Evolutionary conservation across 2,329 filamentous ascomycete species (phyloP), one percentile per base, ranked within the genome.

Genomic region (Fonsecaea nubica): DNA sequence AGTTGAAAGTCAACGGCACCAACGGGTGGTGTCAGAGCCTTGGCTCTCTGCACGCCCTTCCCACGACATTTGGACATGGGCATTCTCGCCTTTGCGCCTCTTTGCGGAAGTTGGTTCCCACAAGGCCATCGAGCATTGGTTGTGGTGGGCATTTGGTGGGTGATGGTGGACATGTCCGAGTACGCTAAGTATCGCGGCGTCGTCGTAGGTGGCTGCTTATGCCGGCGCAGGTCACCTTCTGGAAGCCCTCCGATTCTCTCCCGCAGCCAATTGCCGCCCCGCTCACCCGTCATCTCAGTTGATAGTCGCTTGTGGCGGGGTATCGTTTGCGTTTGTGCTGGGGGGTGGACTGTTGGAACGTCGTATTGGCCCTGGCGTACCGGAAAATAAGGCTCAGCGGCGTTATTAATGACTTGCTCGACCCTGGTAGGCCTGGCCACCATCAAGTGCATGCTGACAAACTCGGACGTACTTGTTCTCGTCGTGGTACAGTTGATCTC

Each of bases 1-100:
- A 36, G 15, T 13, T 18, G 57, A 13, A 18, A 21, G 57, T 50
- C 57, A 50, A 52, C 40, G 48, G 45, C 30, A 32, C 30, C 30
- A 32, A 32, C 30, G 30, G 30, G 30, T 9, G 25, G 21, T 30
- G 45, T 13, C 21, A 18, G 36, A 60, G 56, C 45, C 53, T 62
- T 62, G 62, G 62, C 58, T 15, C 58, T 15, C 55, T 65, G 66
- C 65, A 69, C 68, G 68, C 68, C 68, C 68, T 69, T 69, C 68
- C 38, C 36, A 58, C 65, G 62, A 69, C 68, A 69, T 65, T 35
- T 58, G 62, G 58, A 62, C 64, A 62, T 50, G 62, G 67, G 30
- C 35, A 40, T 36, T 56, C 60, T 48, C 52, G 10, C 18, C 12
- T 30, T 45, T 21, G 54, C 32, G 60, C 35, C 60, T 50, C 7